A percentile compares a stretch with the other conserved stretches of the same genome.
Conservation (phyloP, 257 asterid species). For the Galeopsis tetrahit region DNA sequence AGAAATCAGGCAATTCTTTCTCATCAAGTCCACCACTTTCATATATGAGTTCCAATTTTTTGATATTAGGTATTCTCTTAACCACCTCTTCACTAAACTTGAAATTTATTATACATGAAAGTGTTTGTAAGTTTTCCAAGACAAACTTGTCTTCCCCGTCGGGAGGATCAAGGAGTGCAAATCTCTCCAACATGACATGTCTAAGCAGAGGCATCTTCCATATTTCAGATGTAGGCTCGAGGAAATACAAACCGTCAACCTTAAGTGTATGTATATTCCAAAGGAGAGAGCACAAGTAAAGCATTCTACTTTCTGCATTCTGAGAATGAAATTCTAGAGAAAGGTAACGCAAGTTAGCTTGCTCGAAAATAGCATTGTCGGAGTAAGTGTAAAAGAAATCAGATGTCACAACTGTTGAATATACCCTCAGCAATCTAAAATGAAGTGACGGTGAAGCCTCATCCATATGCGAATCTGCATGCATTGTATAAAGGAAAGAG, state of each 20-base stretch:
- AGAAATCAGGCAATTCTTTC: too few relatives aligned
- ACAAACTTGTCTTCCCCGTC: background rate
- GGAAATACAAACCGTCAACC: background rate
- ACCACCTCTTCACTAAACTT: background rate
- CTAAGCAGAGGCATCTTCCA: conserved; percentile 18
- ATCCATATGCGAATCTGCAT: too few relatives aligned
- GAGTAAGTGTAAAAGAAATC: background rate
- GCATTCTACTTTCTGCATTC: background rate
- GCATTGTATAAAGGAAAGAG: background rate
- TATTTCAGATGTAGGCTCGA: background rate
- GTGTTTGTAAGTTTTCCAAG: background rate
- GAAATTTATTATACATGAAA: background rate
- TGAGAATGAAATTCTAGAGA: too few relatives aligned
- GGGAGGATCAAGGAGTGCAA: background rate
- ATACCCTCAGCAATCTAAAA: background rate
- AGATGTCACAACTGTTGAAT: background rate
- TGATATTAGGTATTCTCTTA: background rate
- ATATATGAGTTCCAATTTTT: background rate
- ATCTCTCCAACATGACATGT: background rate
- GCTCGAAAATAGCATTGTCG: background rate
- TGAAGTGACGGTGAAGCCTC: background rate
- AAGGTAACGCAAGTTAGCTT: background rate
- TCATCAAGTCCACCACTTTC: background rate
- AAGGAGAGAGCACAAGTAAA: background rate
- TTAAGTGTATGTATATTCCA: conserved; percentile 19